Evolutionary conservation across 441 rosid species (phyloP).

Genomic region (Daphne laureola): DNA sequence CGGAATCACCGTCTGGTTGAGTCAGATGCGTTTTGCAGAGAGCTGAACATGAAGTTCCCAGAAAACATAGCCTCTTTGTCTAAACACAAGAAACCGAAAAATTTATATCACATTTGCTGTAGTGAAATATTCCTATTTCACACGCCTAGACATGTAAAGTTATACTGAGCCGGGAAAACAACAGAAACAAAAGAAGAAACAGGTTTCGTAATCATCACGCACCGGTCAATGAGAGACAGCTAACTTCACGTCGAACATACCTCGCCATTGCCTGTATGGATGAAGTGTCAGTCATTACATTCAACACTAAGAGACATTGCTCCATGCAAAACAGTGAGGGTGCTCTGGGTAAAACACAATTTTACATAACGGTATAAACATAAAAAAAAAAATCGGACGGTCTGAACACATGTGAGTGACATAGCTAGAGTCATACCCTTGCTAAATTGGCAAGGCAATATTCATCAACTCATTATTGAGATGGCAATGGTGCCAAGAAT

Average conservation of each 20-base stretch:
- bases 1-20: slow-evolving; percentile 24
- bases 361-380: not conserved
- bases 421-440: too few species aligned
- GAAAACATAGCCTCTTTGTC: slow-evolving; percentile 84
- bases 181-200: not conserved
- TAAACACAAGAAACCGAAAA: slow-evolving; percentile 29
- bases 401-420: too few species aligned
- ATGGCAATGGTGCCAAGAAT: too few species aligned
- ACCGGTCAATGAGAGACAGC: slow-evolving; percentile 83
- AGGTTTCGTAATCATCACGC: not conserved
- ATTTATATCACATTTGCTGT: slow-evolving; percentile 1
- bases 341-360: too few species aligned
- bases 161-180: slow-evolving; percentile 11
- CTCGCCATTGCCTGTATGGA: slow-evolving; percentile 84
- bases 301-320: not conserved
- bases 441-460: too few species aligned
- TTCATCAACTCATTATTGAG: too few species aligned
- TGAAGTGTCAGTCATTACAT: slow-evolving; percentile 9
- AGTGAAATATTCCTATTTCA: too few species aligned
- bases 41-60: slow-evolving; percentile 79
- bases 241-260: slow-evolving; percentile 70
- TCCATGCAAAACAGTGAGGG: slow-evolving; percentile 1
- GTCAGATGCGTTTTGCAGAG: slow-evolving; percentile 34
- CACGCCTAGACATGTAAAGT: not conserved
- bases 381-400: not conserved